Conservation (phyloP, 2,329 filamentous ascomycete species). For the Clonostachys solani region DNA sequence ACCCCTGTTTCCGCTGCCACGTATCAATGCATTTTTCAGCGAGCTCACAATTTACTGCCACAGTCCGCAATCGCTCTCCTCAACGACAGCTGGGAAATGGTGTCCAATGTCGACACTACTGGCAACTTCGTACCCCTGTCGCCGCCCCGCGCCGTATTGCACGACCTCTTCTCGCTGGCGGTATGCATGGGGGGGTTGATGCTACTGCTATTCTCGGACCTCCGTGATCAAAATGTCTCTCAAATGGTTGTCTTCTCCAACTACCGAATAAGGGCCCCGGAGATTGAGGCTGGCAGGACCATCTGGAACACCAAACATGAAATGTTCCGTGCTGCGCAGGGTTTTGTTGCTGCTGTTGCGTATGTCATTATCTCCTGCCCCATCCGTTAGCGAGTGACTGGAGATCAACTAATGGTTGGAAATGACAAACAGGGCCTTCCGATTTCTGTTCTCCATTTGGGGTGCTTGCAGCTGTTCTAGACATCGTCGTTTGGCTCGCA, state of each 20-base stretch:
- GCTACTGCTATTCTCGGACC: slow-evolving; percentile 21
- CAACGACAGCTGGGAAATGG: slow-evolving; percentile 29
- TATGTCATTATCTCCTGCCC: slow-evolving; percentile 8
- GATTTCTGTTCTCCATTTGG: slow-evolving; percentile 16
- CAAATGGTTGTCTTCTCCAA: neutral
- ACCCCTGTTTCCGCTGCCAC: no score
- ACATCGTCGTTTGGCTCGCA: neutral
- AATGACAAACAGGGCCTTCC: neutral
- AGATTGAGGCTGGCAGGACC: neutral
- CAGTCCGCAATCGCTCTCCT: slow-evolving; percentile 24
- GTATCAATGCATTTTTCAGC: neutral
- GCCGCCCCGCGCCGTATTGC: slow-evolving; percentile 18
- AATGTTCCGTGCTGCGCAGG: slow-evolving; percentile 2
- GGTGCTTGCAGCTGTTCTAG: neutral
- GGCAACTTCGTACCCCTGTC: slow-evolving; percentile 16
- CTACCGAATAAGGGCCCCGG: neutral
- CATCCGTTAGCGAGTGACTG: neutral
- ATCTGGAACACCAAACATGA: slow-evolving; percentile 1
- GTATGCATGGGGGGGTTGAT: slow-evolving; percentile 25
- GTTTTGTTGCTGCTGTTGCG: slow-evolving; percentile 10
- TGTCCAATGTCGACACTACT: slow-evolving; percentile 17
- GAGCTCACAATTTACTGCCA: neutral
- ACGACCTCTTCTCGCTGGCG: slow-evolving; percentile 25
- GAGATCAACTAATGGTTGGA: slow-evolving; percentile 10
- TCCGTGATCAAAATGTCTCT: neutral